A percentile compares a stretch with the other conserved stretches of the same genome.
These are phyloP conservation scores for Quercus suber DNA, from an alignment of 306 rosid species.

Conservation along the genomic window DNA sequence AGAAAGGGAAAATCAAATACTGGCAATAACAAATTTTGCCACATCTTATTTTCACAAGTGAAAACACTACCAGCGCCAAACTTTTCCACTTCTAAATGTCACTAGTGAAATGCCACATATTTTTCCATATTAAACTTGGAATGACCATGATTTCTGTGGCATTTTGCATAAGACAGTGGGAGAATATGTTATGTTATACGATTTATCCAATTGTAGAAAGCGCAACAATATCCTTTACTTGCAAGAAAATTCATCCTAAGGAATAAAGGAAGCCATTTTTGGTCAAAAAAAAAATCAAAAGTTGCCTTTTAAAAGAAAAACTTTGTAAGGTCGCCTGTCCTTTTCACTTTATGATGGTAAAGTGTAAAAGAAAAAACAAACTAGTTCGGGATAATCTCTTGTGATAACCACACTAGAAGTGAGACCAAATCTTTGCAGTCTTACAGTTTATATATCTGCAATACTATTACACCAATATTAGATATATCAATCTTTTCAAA, in stretches of 20 bases:
- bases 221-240: not conserved
- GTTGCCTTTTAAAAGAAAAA: too few species aligned
- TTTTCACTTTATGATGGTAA: not conserved
- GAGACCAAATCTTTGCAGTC: too few species aligned
- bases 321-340: too few species aligned
- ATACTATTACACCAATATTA: too few species aligned
- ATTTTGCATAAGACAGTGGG: not conserved
- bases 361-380: too few species aligned
- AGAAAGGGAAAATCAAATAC: not conserved
- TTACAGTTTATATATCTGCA: too few species aligned
- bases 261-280: not conserved
- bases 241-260: slow-evolving; percentile 28
- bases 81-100: not conserved
- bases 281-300: not conserved
- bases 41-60: too few species aligned
- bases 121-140: not conserved
- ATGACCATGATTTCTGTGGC: not conserved
- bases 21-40: too few species aligned
- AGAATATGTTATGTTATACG: not conserved
- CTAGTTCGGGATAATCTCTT: too few species aligned
- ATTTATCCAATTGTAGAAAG: not conserved
- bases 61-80: not conserved
- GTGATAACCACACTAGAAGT: too few species aligned
- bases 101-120: not conserved
- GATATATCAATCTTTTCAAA: too few species aligned